Percentiles rank a stretch among this genome's conserved stretches.
phyloP scores from a whole-genome alignment of 805 yeast genomes.

The Saccharomyces mikatae region DNA sequence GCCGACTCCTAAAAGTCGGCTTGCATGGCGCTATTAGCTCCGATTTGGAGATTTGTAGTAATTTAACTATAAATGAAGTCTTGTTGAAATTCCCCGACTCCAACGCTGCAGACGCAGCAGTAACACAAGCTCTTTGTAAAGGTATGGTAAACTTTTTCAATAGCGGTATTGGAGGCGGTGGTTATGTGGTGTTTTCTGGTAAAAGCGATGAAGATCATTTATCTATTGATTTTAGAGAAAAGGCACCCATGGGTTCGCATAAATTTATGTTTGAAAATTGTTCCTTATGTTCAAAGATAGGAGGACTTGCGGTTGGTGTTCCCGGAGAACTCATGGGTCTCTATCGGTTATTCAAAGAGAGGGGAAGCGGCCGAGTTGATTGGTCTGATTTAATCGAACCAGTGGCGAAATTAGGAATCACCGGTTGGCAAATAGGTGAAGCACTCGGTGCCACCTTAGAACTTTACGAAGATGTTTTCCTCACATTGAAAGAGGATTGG shows the following conservation, averaged over 20 bases:
- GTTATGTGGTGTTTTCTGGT: conserved; percentile 44
- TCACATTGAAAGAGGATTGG: conserved; percentile 41
- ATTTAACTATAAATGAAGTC: conserved; percentile 21
- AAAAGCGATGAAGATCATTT: conserved; percentile 40
- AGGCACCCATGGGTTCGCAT: conserved; percentile 61
- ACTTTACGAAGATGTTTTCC: conserved; percentile 30
- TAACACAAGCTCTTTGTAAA: conserved; percentile 79
- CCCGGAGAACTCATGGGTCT: conserved; percentile 91
- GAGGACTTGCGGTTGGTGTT: conserved; percentile 81
- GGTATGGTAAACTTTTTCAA: conserved; percentile 77
- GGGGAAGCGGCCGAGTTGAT: conserved; percentile 60
- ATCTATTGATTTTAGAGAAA: conserved; percentile 79
- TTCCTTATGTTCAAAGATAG: conserved; percentile 49
- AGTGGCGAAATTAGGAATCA: conserved; percentile 53
- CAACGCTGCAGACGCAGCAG: conserved; percentile 89
- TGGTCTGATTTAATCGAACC: conserved; percentile 76
- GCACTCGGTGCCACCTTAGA: conserved; percentile 39
- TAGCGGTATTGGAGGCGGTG: conserved; percentile 93
- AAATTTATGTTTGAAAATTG: conserved; percentile 53
- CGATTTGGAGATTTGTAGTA: conserved; percentile 30
- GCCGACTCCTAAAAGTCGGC: conserved; percentile 18
- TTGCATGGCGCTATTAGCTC: conserved; percentile 31
- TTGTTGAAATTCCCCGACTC: conserved; percentile 38
- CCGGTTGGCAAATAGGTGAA: conserved; percentile 54
- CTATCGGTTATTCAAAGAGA: conserved; percentile 48